phyloP scores from a whole-genome alignment of 768 basidiomycete species.

The Imleria badia region DNA sequence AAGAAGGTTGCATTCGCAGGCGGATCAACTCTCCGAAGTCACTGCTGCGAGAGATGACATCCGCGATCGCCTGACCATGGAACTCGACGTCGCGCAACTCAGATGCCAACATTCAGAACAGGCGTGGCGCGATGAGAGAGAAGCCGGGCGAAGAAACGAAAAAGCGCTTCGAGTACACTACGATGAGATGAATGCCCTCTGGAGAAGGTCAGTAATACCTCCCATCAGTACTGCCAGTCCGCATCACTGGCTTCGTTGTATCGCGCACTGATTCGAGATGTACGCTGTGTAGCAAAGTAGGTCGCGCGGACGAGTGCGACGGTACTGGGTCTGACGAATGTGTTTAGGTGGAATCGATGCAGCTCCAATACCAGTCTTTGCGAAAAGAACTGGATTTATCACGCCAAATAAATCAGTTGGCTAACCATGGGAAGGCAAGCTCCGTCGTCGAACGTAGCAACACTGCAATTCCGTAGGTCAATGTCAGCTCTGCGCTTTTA shows the following conservation, averaged over 20 bases:
- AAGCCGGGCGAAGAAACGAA: neutral
- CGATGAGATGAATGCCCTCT: neutral
- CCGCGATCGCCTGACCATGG: neutral
- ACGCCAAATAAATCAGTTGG: neutral
- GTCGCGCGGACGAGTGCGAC: neutral
- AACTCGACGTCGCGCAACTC: neutral
- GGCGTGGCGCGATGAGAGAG: neutral
- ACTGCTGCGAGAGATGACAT: neutral
- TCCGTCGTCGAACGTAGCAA: neutral
- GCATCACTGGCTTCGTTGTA: no score
- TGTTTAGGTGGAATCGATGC: neutral
- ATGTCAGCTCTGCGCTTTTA: neutral
- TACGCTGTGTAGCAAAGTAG: neutral
- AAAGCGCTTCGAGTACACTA: neutral
- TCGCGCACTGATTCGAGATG: neutral
- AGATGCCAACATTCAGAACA: neutral
- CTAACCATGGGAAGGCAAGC: neutral
- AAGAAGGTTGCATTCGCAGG: neutral
- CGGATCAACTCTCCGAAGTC: neutral
- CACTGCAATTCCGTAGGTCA: neutral
- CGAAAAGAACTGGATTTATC: neutral
- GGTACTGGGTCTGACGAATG: neutral
- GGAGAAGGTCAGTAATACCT: constrained; percentile 1
- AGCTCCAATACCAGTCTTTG: neutral
- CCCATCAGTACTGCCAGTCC: no score